phyloP scores from a whole-genome alignment of 192 early-diverging fungal species.

The Backusella australiensis region DNA sequence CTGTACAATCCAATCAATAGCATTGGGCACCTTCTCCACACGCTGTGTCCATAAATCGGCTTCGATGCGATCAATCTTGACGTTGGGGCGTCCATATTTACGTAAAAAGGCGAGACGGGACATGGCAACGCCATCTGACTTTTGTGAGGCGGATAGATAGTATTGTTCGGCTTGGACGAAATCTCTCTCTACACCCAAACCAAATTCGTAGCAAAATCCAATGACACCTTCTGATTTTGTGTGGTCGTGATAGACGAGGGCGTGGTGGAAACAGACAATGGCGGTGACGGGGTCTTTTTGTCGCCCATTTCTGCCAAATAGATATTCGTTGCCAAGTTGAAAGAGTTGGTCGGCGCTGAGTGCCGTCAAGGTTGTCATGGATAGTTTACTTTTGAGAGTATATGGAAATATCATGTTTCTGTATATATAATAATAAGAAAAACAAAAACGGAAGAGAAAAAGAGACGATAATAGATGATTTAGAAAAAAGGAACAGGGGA shows the following conservation, averaged over 20 bases:
- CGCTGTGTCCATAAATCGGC: slow-evolving; percentile 67
- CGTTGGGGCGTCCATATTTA: slow-evolving; percentile 76
- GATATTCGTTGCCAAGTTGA: slow-evolving; percentile 25
- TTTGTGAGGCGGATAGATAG: slow-evolving; percentile 64
- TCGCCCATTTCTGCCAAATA: slow-evolving; percentile 52
- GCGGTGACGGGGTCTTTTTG: slow-evolving; percentile 46
- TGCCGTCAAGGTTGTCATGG: not conserved
- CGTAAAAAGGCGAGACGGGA: slow-evolving; percentile 74
- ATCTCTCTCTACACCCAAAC: slow-evolving; percentile 62
- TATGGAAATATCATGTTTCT: not conserved
- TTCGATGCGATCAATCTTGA: slow-evolving; percentile 77
- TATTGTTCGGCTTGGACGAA: slow-evolving; percentile 61
- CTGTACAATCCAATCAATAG: slow-evolving; percentile 60
- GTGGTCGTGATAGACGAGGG: slow-evolving; percentile 40
- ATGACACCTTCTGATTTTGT: slow-evolving; percentile 58
- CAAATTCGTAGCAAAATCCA: slow-evolving; percentile 85
- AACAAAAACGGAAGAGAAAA: not conserved
- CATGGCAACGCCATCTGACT: slow-evolving; percentile 61
- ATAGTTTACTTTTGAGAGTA: not conserved
- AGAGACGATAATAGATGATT: not conserved
- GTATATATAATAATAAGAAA: not conserved
- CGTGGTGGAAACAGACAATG: slow-evolving; percentile 48
- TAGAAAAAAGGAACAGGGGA: not conserved
- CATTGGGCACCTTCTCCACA: slow-evolving; percentile 33
- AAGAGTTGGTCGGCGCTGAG: slow-evolving; percentile 21